Evolutionary conservation across 768 basidiomycete species (phyloP), one percentile per base, ranked within the genome.

Genomic region (Austroboletus festivus): DNA sequence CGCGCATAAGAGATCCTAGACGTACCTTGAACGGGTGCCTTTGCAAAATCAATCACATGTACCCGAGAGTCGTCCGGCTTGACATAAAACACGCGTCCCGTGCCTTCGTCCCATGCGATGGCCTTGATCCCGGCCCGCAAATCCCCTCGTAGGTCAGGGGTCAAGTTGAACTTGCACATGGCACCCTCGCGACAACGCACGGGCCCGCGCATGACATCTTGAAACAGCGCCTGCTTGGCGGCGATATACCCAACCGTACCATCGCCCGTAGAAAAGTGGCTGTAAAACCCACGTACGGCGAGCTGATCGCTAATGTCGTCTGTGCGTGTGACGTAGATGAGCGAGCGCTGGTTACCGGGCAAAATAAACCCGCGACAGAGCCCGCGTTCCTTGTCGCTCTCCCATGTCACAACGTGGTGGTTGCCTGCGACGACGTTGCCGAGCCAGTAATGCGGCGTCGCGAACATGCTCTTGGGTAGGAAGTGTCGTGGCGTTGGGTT

Each of bases 81-180:
- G 38, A 77, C 76, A 7, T 84, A 64, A 54, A 79, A 78, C 13
- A 85, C 70, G 33, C 83, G 71, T 4, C 83, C 84, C 12, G 78
- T 79, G 20, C 73, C 69, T 61, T 86, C 84, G 51, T 87, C 85
- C 81, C 81, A 87, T 7, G 79, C 71, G 28, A 85, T 73, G 16
- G 78, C 71, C n/a, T 65, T 63, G 30, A 82, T 60, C 9, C 73
- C 77, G 4, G 56, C 37, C 45, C 55, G 28, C 42, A 57, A 34
- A 11, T 61, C 56, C 2, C 40, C 26, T 2, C 57, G 48, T 5
- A 67, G 45, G 40, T 65, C 56, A 2, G 44, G 19, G 2, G 49
- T 23, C 38, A 61, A 13, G 26, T 46, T 45, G 23, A 67, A 65
- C 34, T 56, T 65, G 42, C 63, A 68, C 53, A 68, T 48, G 49